Conservation (phyloP, 345 rosid genomes). For the Nephelium lappaceum region DNA sequence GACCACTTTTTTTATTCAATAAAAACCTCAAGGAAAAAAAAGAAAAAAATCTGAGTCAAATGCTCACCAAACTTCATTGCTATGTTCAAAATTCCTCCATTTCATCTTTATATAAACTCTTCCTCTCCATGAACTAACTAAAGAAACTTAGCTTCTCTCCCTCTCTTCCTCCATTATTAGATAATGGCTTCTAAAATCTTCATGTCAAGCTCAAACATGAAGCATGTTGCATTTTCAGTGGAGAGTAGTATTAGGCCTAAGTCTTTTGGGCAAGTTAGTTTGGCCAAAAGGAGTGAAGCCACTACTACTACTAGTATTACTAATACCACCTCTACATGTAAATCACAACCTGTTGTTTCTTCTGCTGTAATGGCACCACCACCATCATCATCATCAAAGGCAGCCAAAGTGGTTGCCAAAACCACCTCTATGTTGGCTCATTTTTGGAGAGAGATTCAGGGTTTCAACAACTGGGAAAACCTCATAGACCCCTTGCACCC, state of each 20-base stretch:
- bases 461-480: conserved; percentile 76
- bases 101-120: not conserved
- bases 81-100: not conserved
- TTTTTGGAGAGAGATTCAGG: conserved; percentile 78
- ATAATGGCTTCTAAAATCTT: conserved; percentile 49
- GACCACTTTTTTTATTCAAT: conserved; percentile 27
- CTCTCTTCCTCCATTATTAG: conserved; percentile 1
- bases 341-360: conserved; percentile 8
- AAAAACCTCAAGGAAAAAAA: not conserved
- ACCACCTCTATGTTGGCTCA: conserved; percentile 26
- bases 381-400: not conserved
- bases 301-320: too few relatives aligned
- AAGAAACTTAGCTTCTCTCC: not conserved
- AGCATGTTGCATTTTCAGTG: conserved; percentile 1
- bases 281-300: conserved; percentile 24
- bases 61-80: conserved; percentile 36
- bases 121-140: not conserved
- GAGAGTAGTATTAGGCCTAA: not conserved
- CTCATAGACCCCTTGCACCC: conserved; percentile 81
- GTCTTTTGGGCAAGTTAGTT: conserved; percentile 27
- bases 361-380: not conserved
- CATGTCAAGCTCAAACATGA: conserved; percentile 38
- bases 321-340: not conserved
- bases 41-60: conserved; percentile 42
- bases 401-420: not conserved